A percentile compares a stretch with the other conserved stretches of the same genome.
Evolutionary conservation across 768 basidiomycete genomes (phyloP).

Genomic region (Mycena olivaceomarginata): DNA sequence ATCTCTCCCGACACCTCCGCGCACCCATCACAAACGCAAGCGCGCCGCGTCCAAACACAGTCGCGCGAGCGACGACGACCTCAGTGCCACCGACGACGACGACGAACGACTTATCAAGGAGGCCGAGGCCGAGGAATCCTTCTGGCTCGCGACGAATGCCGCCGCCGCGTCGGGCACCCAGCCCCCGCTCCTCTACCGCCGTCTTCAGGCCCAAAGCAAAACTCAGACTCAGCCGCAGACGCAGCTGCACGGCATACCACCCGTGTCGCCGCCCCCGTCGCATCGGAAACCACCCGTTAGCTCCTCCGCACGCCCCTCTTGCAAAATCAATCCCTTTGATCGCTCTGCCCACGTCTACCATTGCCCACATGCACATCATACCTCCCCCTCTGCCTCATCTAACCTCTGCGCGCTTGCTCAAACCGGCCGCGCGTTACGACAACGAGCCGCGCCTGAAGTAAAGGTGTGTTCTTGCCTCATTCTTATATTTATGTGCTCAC

Average conservation of each 20-base stretch:
- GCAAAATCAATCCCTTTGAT: no score
- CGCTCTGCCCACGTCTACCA: no score
- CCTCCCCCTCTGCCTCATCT: no score
- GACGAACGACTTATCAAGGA: slow-evolving; percentile 50
- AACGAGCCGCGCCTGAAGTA: no score
- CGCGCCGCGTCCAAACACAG: slow-evolving; percentile 66
- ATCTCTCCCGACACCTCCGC: slow-evolving; percentile 81
- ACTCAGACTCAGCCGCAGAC: slow-evolving; percentile 17
- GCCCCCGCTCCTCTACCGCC: slow-evolving; percentile 61
- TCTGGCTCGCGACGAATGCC: slow-evolving; percentile 59
- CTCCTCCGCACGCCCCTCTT: no score
- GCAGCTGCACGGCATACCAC: slow-evolving; percentile 55
- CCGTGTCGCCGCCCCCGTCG: slow-evolving; percentile 82
- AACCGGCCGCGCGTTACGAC: no score
- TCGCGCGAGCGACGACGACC: slow-evolving; percentile 61
- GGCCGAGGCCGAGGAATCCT: slow-evolving; percentile 71
- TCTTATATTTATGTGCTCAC: no score
- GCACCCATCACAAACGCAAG: slow-evolving; percentile 72
- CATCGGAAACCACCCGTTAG: slow-evolving; percentile 62
- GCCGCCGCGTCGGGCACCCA: slow-evolving; percentile 33
- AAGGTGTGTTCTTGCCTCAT: no score
- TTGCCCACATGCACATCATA: no score
- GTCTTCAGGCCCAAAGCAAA: slow-evolving; percentile 46
- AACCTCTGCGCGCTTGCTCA: no score
- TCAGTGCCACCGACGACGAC: slow-evolving; percentile 59